Evolutionary conservation across 2,329 filamentous ascomycete species (phyloP).

Genomic region (Nannizziopsis barbatae): DNA sequence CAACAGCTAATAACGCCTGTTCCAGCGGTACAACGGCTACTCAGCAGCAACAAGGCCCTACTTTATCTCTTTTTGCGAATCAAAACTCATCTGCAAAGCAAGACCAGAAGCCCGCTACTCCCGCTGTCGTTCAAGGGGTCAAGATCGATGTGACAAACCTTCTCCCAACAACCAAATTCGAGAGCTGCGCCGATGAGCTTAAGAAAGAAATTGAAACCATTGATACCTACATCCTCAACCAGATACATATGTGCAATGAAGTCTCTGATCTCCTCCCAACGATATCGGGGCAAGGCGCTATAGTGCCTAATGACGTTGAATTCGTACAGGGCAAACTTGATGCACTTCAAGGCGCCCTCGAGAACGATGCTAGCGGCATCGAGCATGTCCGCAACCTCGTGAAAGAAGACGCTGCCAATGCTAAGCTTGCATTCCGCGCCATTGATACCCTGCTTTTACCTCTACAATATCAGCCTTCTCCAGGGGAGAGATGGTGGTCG

Average conservation of each 20-base stretch:
- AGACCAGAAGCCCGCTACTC: constrained; percentile 25
- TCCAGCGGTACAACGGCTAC: constrained; percentile 17
- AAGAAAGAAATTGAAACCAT: constrained; percentile 67
- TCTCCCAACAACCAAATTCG: constrained; percentile 79
- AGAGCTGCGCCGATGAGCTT: constrained; percentile 72
- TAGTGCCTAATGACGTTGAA: constrained; percentile 54
- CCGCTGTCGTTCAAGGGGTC: constrained; percentile 51
- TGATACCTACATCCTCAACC: constrained; percentile 67
- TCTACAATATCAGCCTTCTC: constrained; percentile 46
- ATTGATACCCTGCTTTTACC: constrained; percentile 66
- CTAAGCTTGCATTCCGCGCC: constrained; percentile 59
- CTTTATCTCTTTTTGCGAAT: constrained; percentile 31
- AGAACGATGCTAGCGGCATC: constrained; percentile 52
- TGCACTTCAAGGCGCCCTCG: constrained; percentile 51
- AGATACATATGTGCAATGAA: constrained; percentile 62
- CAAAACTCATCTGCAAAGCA: constrained; percentile 23
- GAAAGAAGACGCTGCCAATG: constrained; percentile 57
- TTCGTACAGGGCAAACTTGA: constrained; percentile 52
- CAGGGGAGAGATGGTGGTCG: constrained; percentile 32
- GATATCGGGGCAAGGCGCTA: constrained; percentile 53
- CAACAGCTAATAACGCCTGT: not conserved
- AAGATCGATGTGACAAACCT: constrained; percentile 69
- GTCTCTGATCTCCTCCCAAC: constrained; percentile 59
- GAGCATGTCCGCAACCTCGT: constrained; percentile 46
- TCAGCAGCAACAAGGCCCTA: constrained; percentile 39